These are phyloP conservation scores for Globisporangium apiculatum DNA, from an alignment of 352 stramenopile species.

Conservation along the genomic window DNA sequence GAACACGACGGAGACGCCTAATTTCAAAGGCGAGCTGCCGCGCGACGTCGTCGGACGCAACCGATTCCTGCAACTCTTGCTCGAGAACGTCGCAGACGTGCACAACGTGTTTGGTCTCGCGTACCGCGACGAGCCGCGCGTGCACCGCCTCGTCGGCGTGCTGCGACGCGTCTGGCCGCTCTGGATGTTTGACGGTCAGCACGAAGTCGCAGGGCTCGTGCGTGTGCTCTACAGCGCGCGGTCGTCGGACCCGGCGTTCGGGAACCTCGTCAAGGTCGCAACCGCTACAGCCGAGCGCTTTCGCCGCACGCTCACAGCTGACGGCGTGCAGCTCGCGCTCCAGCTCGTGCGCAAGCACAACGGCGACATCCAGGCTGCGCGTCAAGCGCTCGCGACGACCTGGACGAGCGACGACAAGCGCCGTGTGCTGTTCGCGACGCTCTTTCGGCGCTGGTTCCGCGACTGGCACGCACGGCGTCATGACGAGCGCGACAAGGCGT, in stretches of 20 bases:
- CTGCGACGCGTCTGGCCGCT: conserved; percentile 59
- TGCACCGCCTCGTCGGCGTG: conserved; percentile 49
- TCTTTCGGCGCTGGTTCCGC: conserved; percentile 42
- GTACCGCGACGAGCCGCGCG: conserved; percentile 52
- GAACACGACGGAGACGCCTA: conserved; percentile 44
- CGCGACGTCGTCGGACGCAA: conserved; percentile 31
- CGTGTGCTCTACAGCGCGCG: conserved; percentile 57
- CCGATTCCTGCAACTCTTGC: conserved; percentile 33
- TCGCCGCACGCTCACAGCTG: conserved; percentile 28
- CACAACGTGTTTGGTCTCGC: conserved; percentile 57
- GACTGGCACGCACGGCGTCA: conserved; percentile 20
- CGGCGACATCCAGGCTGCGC: conserved; percentile 23
- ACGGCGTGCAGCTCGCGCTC: conserved; percentile 36
- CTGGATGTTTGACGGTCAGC: conserved; percentile 68
- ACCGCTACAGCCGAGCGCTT: conserved; percentile 35
- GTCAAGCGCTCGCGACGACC: conserved; percentile 18
- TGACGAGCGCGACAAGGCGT: conserved; percentile 21
- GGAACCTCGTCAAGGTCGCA: conserved; percentile 54
- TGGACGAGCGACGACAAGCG: conserved; percentile 43
- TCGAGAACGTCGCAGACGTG: conserved; percentile 47
- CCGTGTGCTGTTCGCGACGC: conserved; percentile 24
- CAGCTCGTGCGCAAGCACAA: conserved; percentile 27
- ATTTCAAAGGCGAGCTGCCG: conserved; percentile 57
- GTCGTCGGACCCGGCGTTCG: conserved; percentile 55
- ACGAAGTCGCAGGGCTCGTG: conserved; percentile 50